These are phyloP conservation scores for Davidsoniella virescens DNA, from an alignment of 2,329 filamentous ascomycete species.

Conservation along the genomic window DNA sequence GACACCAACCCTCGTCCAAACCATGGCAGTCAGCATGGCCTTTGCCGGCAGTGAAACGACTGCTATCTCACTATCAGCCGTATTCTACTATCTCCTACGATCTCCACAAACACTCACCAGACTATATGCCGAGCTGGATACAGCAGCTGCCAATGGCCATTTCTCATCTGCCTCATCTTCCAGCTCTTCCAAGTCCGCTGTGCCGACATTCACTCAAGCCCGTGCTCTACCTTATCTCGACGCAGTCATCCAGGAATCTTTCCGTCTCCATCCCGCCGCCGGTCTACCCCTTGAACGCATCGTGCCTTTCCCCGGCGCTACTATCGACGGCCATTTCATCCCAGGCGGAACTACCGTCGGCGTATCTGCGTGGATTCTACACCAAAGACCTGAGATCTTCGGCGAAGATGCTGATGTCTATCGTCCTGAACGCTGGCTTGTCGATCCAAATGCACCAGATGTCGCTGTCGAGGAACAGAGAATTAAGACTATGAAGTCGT, in stretches of 20 bases:
- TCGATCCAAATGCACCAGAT: conserved; percentile 23
- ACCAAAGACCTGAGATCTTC: conserved; percentile 43
- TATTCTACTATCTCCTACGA: conserved; percentile 61
- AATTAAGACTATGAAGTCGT: conserved; percentile 49
- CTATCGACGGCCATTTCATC: conserved; percentile 44
- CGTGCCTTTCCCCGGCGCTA: conserved; percentile 46
- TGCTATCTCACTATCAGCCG: conserved; percentile 52
- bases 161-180: conserved; percentile 36
- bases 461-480: conserved; percentile 30
- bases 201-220: conserved; percentile 44
- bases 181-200: conserved; percentile 31
- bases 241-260: conserved; percentile 62
- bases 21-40: conserved; percentile 55
- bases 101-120: conserved; percentile 38
- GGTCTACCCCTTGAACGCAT: conserved; percentile 59
- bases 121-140: conserved; percentile 47
- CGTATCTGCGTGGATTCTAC: conserved; percentile 59
- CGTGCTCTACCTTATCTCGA: conserved; percentile 61
- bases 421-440: conserved; percentile 51
- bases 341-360: conserved; percentile 59
- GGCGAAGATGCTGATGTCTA: conserved; percentile 49
- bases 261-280: conserved; percentile 58
- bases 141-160: conserved; percentile 33
- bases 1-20: conserved; percentile 51
- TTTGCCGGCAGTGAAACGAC: conserved; percentile 69